Base-by-base conservation (phyloP, 495 filamentous ascomycete species). In the Penicillium bialowiezense region DNA sequence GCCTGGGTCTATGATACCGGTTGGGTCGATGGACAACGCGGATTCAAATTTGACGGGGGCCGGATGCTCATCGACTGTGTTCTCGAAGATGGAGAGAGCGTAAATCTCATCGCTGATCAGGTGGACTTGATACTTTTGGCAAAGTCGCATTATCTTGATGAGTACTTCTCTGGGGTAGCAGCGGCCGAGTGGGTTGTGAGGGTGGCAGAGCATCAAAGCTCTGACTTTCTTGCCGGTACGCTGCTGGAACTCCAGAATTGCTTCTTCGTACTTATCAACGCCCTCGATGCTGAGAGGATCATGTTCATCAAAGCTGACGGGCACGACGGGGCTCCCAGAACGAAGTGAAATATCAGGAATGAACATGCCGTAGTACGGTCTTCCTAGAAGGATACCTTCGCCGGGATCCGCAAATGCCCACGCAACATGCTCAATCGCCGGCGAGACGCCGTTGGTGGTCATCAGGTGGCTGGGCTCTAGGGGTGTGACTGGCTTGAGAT, bases 31-130 rank as follows among this genome's bases (percentile, higher is more conserved):
- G 0, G 79, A 73, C 0, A 81, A 60, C 0, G 76, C 70, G 1
- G 78, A 83, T n/a, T 67, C 63, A 53, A 87, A 87, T 0, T 47
- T 34, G 4, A 68, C 55, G 10, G 66, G 60, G 0, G 60, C 21
- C 0, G 64, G 55, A 0, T 44, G 18, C 6, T 58, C 21, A 23
- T 68, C 59, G 3, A 68, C 56, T 0, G 61, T 58, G 19, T 70
- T 71, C 7, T 72, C 56, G 51, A 71, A 86, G 0, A 78, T 64
- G 0, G 76, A 80, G 14, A 83, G 56, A 0, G 78, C 83, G 54
- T 85, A 85, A 10, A 86, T 76, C 55, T 87, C 84, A 43, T 87
- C 84, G 35, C 75, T 76, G 41, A 86, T 72, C 2, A 86, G 53
- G 48, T 86, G 82, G 1, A 87, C 64, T 14, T 68, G 58, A 48